Conservation (phyloP, 208 protist species). For the Leishmania tarentolae region DNA sequence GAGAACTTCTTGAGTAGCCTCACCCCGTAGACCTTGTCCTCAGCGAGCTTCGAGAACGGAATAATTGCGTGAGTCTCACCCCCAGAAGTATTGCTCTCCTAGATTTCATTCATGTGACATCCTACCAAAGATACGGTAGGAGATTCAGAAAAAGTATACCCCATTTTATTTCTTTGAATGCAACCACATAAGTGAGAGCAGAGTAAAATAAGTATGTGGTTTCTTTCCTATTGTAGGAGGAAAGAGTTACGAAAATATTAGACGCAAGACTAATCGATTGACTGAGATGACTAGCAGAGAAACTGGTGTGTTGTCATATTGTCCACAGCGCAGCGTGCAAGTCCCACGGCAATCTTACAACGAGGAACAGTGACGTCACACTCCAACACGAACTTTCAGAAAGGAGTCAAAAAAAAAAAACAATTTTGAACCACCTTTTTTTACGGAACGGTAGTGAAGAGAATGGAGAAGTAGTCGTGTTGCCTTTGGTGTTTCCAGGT, state of each 20-base stretch:
- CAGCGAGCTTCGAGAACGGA: conserved; percentile 35
- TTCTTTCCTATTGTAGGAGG: neutral
- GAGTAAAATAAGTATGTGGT: neutral
- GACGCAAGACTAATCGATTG: neutral
- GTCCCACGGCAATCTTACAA: neutral
- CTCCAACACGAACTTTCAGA: neutral
- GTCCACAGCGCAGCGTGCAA: neutral
- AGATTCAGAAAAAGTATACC: conserved; percentile 26
- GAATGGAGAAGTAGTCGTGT: neutral
- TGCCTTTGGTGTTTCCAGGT: neutral
- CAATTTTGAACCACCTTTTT: neutral
- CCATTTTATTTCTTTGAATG: neutral
- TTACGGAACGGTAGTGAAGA: neutral
- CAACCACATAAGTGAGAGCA: neutral
- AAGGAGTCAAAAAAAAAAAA: neutral
- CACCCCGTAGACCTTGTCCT: conserved; percentile 47
- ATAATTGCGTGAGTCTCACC: conserved; percentile 34
- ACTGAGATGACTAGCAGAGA: neutral
- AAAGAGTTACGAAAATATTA: neutral
- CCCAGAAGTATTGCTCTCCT: conserved; percentile 47
- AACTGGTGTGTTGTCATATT: neutral
- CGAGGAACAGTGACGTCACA: neutral
- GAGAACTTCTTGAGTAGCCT: conserved; percentile 83
- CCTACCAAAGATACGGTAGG: neutral
- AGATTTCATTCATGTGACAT: conserved; percentile 33